Evolutionary conservation across 2,329 filamentous ascomycete genomes (phyloP).

Genomic region (Clarireedia homoeocarpa): DNA sequence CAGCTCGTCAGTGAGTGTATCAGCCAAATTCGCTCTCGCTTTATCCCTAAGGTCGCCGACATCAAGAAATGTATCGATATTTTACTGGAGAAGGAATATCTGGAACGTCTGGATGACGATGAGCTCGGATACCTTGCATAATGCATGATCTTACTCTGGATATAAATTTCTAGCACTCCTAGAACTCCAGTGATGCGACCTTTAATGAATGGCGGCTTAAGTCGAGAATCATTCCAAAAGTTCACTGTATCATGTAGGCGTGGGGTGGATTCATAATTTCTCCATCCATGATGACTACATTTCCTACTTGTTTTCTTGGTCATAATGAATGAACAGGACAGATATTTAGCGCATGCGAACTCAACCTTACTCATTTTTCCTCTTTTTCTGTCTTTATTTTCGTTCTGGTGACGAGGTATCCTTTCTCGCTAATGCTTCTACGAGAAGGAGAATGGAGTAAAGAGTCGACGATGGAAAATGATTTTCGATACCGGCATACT

Average conservation of each 20-base stretch:
- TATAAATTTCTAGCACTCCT: neutral
- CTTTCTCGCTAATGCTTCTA: neutral
- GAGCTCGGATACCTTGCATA: constrained; percentile 91
- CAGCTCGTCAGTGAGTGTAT: constrained; percentile 94
- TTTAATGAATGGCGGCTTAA: constrained; percentile 7
- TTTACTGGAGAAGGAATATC: constrained; percentile 95
- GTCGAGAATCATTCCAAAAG: constrained; percentile 7
- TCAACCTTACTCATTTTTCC: neutral
- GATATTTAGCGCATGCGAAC: neutral
- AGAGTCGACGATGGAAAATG: neutral
- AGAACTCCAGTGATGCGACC: neutral
- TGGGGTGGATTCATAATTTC: neutral
- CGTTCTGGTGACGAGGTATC: neutral
- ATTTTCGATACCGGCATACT: too few relatives aligned
- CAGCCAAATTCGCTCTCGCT: constrained; percentile 85
- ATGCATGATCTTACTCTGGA: constrained; percentile 21
- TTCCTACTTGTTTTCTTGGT: neutral
- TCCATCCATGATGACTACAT: neutral
- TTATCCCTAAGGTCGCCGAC: constrained; percentile 84
- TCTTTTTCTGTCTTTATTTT: neutral
- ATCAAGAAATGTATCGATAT: constrained; percentile 99
- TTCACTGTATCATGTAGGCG: neutral
- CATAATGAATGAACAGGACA: neutral
- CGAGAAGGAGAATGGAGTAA: neutral
- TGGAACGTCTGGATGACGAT: constrained; percentile 90